Conservation (phyloP, 768 basidiomycete genomes). For the Cystofilobasidium macerans region DNA sequence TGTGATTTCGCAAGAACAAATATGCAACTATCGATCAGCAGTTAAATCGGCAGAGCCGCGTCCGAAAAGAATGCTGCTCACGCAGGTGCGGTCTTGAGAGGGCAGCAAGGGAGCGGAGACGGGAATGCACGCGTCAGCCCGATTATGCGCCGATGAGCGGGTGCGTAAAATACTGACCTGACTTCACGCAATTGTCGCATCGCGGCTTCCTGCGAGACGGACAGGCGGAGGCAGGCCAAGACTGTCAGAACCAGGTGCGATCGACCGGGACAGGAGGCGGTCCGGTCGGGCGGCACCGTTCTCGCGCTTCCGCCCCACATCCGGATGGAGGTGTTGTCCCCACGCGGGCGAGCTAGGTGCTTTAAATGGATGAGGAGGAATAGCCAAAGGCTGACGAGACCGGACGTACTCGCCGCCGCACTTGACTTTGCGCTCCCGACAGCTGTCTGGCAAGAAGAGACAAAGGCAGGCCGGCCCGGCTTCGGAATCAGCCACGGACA, state of each 20-base stretch:
- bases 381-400: not conserved
- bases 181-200: not conserved
- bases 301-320: too few species aligned
- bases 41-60: too few species aligned
- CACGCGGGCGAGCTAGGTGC: not conserved
- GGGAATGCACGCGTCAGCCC: not conserved
- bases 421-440: conserved; percentile 2
- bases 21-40: not conserved
- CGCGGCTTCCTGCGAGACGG: not conserved
- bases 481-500: too few species aligned
- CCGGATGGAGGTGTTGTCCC: not conserved
- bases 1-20: not conserved
- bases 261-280: too few species aligned
- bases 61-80: not conserved
- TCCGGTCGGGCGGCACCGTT: too few species aligned
- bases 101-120: not conserved
- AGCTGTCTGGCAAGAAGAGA: not conserved
- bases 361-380: too few species aligned
- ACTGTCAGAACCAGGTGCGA: not conserved
- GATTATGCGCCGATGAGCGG: not conserved
- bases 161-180: not conserved
- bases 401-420: conserved; percentile 1
- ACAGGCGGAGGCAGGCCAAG: not conserved
- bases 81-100: not conserved
- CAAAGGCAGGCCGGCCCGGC: not conserved